Evolutionary conservation across 1,284 basidiomycete genomes (phyloP).

Genomic region (Cutaneotrichosporon curvatum): DNA sequence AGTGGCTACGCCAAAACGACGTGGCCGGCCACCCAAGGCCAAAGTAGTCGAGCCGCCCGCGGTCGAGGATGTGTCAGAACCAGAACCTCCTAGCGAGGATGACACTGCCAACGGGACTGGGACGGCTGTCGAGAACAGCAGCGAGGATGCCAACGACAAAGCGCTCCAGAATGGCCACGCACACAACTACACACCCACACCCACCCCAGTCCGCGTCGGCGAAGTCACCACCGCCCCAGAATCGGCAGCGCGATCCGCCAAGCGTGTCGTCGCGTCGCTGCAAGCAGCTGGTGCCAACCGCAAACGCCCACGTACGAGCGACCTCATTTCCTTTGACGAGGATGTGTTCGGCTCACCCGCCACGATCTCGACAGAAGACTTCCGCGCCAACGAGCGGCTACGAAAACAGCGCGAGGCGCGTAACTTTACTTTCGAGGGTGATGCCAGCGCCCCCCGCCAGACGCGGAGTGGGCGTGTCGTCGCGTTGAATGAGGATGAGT

Average conservation of each 20-base stretch:
- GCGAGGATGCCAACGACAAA: no score
- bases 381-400: conserved; percentile 40
- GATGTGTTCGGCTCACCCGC: conserved; percentile 13
- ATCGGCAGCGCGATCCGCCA: not conserved
- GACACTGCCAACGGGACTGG: no score
- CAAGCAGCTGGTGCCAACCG: not conserved
- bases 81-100: no score
- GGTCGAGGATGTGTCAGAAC: no score
- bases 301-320: conserved; percentile 1
- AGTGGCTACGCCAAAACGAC: not conserved
- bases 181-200: conserved; percentile 1
- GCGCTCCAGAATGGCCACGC: no score
- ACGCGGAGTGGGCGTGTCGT: conserved; percentile 39
- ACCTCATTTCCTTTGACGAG: conserved; percentile 13
- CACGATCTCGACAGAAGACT: conserved; percentile 25
- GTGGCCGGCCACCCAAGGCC: not conserved
- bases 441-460: conserved; percentile 35
- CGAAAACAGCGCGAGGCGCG: conserved; percentile 39
- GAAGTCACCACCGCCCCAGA: not conserved
- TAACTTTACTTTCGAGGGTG: conserved; percentile 42
- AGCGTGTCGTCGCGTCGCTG: conserved; percentile 8
- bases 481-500: conserved; percentile 15
- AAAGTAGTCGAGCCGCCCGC: no score
- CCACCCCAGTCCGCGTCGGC: not conserved
- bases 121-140: no score